Evolutionary conservation across 2,329 filamentous ascomycete genomes (phyloP).

Genomic region (Colletotrichum caudatum): DNA sequence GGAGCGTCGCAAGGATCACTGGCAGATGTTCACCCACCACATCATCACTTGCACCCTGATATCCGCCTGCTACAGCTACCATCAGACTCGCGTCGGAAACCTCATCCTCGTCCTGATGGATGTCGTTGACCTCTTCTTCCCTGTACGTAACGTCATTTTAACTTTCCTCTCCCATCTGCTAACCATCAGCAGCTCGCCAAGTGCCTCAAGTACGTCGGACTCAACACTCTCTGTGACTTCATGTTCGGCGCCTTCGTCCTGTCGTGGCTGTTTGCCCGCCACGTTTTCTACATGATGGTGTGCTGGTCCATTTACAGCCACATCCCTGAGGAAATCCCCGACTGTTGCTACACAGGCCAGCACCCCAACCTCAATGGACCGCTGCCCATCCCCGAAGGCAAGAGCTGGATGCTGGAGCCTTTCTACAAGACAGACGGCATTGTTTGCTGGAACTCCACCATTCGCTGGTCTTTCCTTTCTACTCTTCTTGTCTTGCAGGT

Average conservation of each 20-base stretch:
- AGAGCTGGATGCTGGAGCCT: conserved; percentile 77
- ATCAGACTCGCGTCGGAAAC: conserved; percentile 88
- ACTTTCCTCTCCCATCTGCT: neutral
- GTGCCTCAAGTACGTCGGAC: conserved; percentile 90
- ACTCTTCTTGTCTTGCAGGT: conserved; percentile 82
- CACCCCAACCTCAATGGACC: conserved; percentile 68
- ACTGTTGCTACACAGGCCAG: conserved; percentile 77
- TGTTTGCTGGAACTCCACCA: conserved; percentile 82
- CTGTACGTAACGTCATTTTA: conserved; percentile 66
- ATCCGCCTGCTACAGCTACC: conserved; percentile 85
- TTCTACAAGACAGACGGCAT: conserved; percentile 77
- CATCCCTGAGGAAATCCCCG: conserved; percentile 70
- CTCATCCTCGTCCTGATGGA: conserved; percentile 95
- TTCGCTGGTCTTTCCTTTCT: conserved; percentile 82
- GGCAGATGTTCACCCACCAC: conserved; percentile 96
- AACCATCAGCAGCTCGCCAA: conserved; percentile 78
- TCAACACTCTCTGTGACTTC: conserved; percentile 80
- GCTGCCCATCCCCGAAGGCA: conserved; percentile 60
- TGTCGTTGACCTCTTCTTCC: conserved; percentile 87
- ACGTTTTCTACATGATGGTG: conserved; percentile 81
- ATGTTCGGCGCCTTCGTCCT: conserved; percentile 88
- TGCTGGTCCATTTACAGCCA: conserved; percentile 86
- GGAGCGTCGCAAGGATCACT: conserved; percentile 92
- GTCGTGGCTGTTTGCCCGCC: conserved; percentile 85
- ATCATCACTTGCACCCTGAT: conserved; percentile 88